Conservation (phyloP, 495 filamentous ascomycete species). For the Podospora pseudocomata region DNA sequence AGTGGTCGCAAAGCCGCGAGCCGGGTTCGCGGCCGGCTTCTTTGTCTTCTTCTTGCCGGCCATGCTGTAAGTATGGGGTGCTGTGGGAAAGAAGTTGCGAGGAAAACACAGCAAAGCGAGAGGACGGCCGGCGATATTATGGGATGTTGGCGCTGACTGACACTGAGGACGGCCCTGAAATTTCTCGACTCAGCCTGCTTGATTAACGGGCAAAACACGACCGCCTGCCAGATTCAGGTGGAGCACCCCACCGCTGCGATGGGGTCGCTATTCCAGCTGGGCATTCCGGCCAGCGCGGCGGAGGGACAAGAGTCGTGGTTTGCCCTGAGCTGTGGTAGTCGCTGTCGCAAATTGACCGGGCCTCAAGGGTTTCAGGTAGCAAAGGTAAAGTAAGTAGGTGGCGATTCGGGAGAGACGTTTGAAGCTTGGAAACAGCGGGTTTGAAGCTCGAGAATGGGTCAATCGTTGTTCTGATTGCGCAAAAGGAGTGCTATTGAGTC, state of each 20-base stretch:
- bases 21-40: constrained; percentile 77
- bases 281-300: neutral
- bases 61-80: constrained; percentile 46
- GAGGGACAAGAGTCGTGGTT: neutral
- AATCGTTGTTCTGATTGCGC: neutral
- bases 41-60: constrained; percentile 85
- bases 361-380: too few species aligned
- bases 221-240: constrained; percentile 33
- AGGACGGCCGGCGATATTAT: constrained; percentile 14
- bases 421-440: neutral
- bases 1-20: constrained; percentile 87
- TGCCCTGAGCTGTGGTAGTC: neutral
- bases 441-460: too few species aligned
- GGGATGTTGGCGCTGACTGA: constrained; percentile 10
- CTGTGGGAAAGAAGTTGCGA: constrained; percentile 5
- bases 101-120: neutral
- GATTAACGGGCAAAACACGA: constrained; percentile 21
- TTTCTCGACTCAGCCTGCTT: constrained; percentile 16
- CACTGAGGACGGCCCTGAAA: constrained; percentile 20
- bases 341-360: neutral
- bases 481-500: too few species aligned
- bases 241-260: constrained; percentile 15
- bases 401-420: neutral
- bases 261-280: constrained; percentile 21
- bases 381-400: too few species aligned